A percentile compares a stretch with the other conserved stretches of the same genome.
Evolutionary conservation across 768 basidiomycete genomes (phyloP).

Genomic region (Panaeolus papilionaceus): DNA sequence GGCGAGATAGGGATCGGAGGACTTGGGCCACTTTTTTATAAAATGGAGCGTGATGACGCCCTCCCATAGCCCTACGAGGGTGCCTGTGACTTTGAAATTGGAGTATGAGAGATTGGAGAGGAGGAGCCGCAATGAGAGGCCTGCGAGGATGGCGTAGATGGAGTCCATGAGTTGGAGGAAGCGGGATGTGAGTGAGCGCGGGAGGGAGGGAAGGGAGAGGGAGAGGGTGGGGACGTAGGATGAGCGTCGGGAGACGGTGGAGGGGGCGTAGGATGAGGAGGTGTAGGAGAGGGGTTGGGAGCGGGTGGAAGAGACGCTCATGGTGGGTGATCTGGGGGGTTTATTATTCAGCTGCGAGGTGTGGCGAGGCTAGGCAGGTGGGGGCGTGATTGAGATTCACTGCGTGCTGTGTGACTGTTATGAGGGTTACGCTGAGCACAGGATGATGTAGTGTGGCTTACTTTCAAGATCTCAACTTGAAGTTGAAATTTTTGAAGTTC

Average conservation of each 20-base stretch:
- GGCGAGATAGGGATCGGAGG: slow-evolving; percentile 73
- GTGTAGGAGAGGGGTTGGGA: slow-evolving; percentile 42
- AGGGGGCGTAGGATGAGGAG: slow-evolving; percentile 24
- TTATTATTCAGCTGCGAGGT: no score
- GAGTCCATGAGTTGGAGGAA: slow-evolving; percentile 64
- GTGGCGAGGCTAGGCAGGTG: no score
- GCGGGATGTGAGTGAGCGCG: slow-evolving; percentile 22
- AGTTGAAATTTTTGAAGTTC: no score
- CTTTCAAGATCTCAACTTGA: no score
- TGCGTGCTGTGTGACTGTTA: no score
- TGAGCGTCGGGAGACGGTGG: neutral
- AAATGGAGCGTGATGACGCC: slow-evolving; percentile 79
- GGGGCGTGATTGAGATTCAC: no score
- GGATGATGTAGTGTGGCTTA: no score
- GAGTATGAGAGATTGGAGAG: slow-evolving; percentile 55
- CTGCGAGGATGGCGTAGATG: slow-evolving; percentile 69
- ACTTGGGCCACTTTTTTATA: slow-evolving; percentile 65
- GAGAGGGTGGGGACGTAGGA: neutral
- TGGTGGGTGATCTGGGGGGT: slow-evolving; percentile 2
- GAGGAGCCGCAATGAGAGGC: slow-evolving; percentile 68
- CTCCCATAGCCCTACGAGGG: slow-evolving; percentile 81
- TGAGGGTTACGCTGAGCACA: no score
- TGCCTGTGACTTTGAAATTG: slow-evolving; percentile 61
- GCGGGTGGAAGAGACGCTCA: slow-evolving; percentile 38
- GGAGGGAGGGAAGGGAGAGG: neutral